Base-by-base conservation (phyloP, 257 asterid species). In the Nicotiana benthamiana region DNA sequence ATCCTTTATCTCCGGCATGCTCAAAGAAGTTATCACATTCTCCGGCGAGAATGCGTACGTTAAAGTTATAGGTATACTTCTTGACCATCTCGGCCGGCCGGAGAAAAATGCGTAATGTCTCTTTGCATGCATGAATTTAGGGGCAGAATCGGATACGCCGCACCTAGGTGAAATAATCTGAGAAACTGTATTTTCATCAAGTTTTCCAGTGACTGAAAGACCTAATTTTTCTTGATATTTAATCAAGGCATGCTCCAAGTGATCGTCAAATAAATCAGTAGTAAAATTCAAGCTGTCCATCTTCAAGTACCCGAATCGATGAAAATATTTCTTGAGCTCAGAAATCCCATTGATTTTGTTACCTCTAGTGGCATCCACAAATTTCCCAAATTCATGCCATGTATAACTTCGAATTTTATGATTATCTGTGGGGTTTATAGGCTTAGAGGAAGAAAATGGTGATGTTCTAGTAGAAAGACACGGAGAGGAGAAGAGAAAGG, bases 151-250 rank as follows among this genome's bases (percentile, higher is more conserved):
- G 0, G 88, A 76, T 9, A 95, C 89, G 24, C 97, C 98, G 27
- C 98, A 93, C 81, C 94, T 81, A 3, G 97, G 98, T 1, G 87
- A 80, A 87, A 80, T 88, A 79, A 94, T 79, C 18, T 87, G 85
- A 0, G 84, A 61, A 1, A 90, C 27, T 1, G 97, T 94, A 9
- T 11, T 27, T 0, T 77, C 66, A 80, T 94, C 91, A 62, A 94
- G 88, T 52, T 62, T 86, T 75, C 92, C 89, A 0, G 91, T 89
- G 1, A 88, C 28, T 0, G 88, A 17, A 43, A 94, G 90, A 32
- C 94, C 91, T 10, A 87, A 59, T 22, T 75, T 90, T 2, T 77
- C 43, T 75, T 94, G 98, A 66, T 92, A 94, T 52, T 74, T 89
- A 18, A 68, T 78, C 26, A 92, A 36, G n/a, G 97, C 93, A 0